These are phyloP conservation scores for Zygosaccharomyces sapae DNA, from an alignment of 1,139 yeast species.

Conservation along the genomic window DNA sequence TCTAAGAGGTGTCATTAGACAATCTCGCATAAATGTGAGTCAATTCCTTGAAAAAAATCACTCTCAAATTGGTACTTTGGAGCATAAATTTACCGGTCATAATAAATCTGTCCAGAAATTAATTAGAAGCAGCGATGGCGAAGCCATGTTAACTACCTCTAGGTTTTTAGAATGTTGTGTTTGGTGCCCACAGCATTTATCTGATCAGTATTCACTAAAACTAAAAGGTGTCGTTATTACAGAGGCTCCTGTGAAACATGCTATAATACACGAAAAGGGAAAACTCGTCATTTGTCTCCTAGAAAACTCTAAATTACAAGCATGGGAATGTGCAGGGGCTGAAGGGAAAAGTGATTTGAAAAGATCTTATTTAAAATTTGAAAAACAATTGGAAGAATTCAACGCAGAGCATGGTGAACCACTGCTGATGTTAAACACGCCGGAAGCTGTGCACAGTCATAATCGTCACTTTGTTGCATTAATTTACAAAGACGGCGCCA, in stretches of 20 bases:
- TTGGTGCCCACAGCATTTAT: conserved; percentile 47
- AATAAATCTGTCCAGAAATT: conserved; percentile 69
- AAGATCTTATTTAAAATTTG: conserved; percentile 22
- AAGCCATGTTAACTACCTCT: conserved; percentile 49
- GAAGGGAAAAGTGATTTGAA: conserved; percentile 18
- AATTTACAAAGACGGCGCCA: conserved; percentile 36
- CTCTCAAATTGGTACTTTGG: conserved; percentile 30
- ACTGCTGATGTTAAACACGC: conserved; percentile 45
- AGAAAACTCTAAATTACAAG: conserved; percentile 41
- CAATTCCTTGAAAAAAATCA: conserved; percentile 34
- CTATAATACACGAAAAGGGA: conserved; percentile 54
- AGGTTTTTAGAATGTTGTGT: conserved; percentile 56
- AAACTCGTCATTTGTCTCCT: conserved; percentile 46
- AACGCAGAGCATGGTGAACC: conserved; percentile 31
- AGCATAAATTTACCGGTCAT: conserved; percentile 75
- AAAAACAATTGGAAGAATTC: conserved; percentile 11
- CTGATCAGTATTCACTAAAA: conserved; percentile 33
- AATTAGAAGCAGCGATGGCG: conserved; percentile 61
- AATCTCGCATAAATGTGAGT: conserved; percentile 41
- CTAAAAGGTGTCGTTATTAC: conserved; percentile 36
- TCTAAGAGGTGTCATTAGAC: conserved; percentile 46
- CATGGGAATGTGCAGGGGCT: conserved; percentile 56
- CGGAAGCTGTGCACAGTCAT: conserved; percentile 39
- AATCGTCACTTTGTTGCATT: conserved; percentile 45
- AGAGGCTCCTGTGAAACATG: conserved; percentile 43